A percentile compares a stretch with the other conserved stretches of the same genome.
Evolutionary conservation across 1,284 basidiomycete species (phyloP).

Genomic region (Cystobasidium sp.): DNA sequence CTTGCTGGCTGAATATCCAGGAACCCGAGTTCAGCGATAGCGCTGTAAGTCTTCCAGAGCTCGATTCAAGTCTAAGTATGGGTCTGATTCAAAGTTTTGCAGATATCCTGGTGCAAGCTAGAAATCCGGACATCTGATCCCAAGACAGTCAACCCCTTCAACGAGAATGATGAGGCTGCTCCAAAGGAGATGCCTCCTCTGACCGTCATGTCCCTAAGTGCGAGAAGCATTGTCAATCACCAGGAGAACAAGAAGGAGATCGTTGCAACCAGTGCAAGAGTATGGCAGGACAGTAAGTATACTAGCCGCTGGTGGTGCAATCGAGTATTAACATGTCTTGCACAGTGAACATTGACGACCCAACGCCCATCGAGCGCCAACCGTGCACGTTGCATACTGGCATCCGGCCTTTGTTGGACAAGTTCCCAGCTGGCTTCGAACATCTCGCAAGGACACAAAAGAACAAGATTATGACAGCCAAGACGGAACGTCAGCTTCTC

Average conservation of each 20-base stretch:
- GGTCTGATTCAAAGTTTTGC: slow-evolving; percentile 10
- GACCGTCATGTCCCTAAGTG: slow-evolving; percentile 85
- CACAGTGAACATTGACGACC: slow-evolving; percentile 81
- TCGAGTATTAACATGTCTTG: background rate
- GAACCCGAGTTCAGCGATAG: slow-evolving; percentile 72
- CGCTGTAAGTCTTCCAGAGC: slow-evolving; percentile 64
- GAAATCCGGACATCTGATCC: slow-evolving; percentile 85
- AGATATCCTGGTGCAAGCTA: slow-evolving; percentile 94
- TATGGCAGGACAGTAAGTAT: slow-evolving; percentile 82
- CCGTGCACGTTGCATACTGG: slow-evolving; percentile 84
- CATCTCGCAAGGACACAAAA: slow-evolving; percentile 65
- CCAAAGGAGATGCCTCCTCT: slow-evolving; percentile 85
- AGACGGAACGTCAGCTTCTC: slow-evolving; percentile 83
- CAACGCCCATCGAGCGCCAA: slow-evolving; percentile 81
- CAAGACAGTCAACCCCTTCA: slow-evolving; percentile 83
- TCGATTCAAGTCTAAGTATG: slow-evolving; percentile 2
- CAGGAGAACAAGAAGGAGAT: slow-evolving; percentile 91
- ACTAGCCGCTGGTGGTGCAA: background rate
- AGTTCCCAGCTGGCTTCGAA: slow-evolving; percentile 87
- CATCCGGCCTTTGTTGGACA: slow-evolving; percentile 80
- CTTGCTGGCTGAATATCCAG: slow-evolving; percentile 92
- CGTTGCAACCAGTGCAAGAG: slow-evolving; percentile 79
- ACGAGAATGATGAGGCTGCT: slow-evolving; percentile 71
- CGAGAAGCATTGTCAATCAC: slow-evolving; percentile 93
- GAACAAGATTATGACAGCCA: slow-evolving; percentile 72